Conservation (phyloP, 331 rosid genomes). For the Quercus tomentella region DNA sequence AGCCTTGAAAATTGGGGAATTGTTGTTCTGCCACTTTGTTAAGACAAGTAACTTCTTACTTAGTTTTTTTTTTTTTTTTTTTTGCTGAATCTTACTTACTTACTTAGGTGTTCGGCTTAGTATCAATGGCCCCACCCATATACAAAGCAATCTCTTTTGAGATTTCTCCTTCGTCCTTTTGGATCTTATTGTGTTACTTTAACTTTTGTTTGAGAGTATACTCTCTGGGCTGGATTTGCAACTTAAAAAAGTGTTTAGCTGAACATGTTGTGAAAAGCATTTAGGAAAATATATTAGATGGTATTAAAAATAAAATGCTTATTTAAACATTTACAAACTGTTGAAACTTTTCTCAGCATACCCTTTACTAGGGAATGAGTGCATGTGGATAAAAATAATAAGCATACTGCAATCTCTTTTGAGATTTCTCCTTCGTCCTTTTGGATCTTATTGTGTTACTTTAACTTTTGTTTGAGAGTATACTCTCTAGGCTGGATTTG, state of each 20-base stretch:
- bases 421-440: neutral
- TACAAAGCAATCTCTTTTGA: neutral
- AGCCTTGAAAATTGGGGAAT: conserved; percentile 32
- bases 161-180: neutral
- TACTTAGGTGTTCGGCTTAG: neutral
- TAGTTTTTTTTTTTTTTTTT: neutral
- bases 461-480: neutral
- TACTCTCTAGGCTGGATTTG: neutral
- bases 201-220: neutral
- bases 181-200: neutral
- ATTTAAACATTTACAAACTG: no score
- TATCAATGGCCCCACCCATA: neutral
- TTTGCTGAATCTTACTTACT: neutral
- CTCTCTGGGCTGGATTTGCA: neutral
- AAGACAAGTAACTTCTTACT: conserved; percentile 23
- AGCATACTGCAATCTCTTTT: neutral
- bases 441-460: neutral
- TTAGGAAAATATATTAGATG: neutral
- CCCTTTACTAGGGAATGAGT: no score
- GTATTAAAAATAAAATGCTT: neutral
- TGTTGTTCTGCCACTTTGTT: conserved; percentile 32
- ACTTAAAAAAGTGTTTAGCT: neutral
- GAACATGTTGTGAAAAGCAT: neutral
- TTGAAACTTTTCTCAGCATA: no score
- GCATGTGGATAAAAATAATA: no score